Evolutionary conservation across 2,329 filamentous ascomycete genomes (phyloP), one percentile per base, ranked within the genome.

Genomic region (Cercospora sp.): DNA sequence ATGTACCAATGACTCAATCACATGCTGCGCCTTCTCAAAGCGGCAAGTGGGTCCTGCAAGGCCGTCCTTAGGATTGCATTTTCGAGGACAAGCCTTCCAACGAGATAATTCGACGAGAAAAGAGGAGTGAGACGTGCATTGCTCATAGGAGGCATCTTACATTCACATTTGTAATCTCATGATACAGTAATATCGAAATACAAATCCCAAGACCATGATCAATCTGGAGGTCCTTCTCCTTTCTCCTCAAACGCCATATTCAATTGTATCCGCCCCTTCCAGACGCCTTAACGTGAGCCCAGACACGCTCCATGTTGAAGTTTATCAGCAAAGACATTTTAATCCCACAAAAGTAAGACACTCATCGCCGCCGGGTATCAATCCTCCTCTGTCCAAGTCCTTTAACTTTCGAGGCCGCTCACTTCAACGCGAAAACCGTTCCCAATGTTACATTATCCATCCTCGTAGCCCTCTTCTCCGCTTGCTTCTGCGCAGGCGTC

Each of bases 401-500:
- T 12, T 4, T 1, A 10, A 4, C 16, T 6, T 2, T 21, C 13
- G 3, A n/a, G 7, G 21, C 6, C 12, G 28, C 30, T 55, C 60
- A 68, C 40, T 66, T 67, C 60, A 69, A 63, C 6, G 63, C 66
- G 13, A 55, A 59, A 12, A 65, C 26, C 30, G 61, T 57, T 21
- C 43, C 69, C 45, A 70, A 32, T 30, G 64, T 69, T 45, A 63
- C 66, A 58, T 40, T 69, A 45, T 45, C 49, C 16, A 63, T 55
- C 57, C 66, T 60, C 12, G 49, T 58, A n/a, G 40, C 34, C 58
- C 43, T 66, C 61, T 34, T 64, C 45, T 60, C 66, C 12, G 49
- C 55, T 30, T 69, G 66, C 62, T 68, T 69, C 64, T 70, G 61
- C 12, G 55, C 57, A n/a, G 66, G 66, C 9, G 69, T 66, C 28